Conservation (phyloP, 192 early-diverging fungal genomes). For the Gaertneriomyces sp. region DNA sequence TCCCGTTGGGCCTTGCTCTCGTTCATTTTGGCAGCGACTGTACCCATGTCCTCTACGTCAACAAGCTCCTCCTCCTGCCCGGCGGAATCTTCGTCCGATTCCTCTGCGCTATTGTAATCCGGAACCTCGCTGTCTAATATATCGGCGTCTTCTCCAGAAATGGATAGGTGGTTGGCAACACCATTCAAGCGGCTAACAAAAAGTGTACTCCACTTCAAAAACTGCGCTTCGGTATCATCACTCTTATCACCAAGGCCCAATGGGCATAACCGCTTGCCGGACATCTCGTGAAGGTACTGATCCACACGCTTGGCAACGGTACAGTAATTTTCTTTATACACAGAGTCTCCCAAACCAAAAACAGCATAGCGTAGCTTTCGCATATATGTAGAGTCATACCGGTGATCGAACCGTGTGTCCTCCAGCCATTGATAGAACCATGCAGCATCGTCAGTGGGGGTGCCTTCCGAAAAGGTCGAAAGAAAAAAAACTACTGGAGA, state of each 20-base stretch:
- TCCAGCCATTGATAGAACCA: conserved; percentile 67
- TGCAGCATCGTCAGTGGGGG: conserved; percentile 52
- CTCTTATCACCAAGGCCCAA: conserved; percentile 59
- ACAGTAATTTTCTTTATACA: conserved; percentile 60
- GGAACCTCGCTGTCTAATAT: conserved; percentile 42
- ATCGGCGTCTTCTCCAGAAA: conserved; percentile 32
- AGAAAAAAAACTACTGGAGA: conserved; percentile 59
- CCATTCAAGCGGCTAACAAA: conserved; percentile 22
- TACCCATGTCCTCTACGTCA: conserved; percentile 72
- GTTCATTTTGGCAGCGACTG: conserved; percentile 59
- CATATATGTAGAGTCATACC: conserved; percentile 53
- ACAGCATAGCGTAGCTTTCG: conserved; percentile 58
- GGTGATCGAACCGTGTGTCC: conserved; percentile 58
- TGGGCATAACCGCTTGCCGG: conserved; percentile 57
- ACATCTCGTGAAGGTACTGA: conserved; percentile 58
- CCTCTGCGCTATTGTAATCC: conserved; percentile 46
- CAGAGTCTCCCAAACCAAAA: conserved; percentile 70
- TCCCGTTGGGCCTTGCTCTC: conserved; percentile 45
- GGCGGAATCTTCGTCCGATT: conserved; percentile 45
- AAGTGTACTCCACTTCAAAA: conserved; percentile 19
- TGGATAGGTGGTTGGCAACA: conserved; percentile 20
- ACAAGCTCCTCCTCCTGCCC: conserved; percentile 58
- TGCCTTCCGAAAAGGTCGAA: conserved; percentile 65
- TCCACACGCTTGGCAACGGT: conserved; percentile 54
- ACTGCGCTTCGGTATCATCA: conserved; percentile 42